These are phyloP conservation scores for Trichocladium uniseriatum DNA, from an alignment of 495 filamentous ascomycete species.

Conservation along the genomic window DNA sequence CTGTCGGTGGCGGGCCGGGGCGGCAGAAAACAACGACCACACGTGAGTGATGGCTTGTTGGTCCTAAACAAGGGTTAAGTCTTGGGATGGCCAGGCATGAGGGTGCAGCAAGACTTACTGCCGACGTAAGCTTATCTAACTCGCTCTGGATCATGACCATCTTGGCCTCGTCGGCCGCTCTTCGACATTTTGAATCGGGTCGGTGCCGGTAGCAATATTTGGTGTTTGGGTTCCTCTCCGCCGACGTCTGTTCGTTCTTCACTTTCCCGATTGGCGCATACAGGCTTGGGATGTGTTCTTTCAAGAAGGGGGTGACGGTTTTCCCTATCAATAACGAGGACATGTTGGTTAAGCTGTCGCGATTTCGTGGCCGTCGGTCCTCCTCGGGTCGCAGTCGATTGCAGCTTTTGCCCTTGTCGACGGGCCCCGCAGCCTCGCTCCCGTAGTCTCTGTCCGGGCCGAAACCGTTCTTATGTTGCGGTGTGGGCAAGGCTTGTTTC, in stretches of 20 bases:
- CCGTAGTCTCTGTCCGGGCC: slow-evolving; percentile 1
- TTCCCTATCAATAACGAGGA: slow-evolving; percentile 42
- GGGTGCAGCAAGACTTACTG: slow-evolving; percentile 27
- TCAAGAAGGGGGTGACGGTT: slow-evolving; percentile 70
- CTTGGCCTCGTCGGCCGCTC: slow-evolving; percentile 85
- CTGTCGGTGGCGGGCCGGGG: slow-evolving; percentile 84
- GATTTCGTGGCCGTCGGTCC: slow-evolving; percentile 25
- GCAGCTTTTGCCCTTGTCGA: slow-evolving; percentile 27
- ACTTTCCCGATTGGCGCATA: slow-evolving; percentile 60
- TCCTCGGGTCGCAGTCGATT: slow-evolving; percentile 34
- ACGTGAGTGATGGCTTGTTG: slow-evolving; percentile 92
- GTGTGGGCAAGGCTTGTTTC: slow-evolving; percentile 6
- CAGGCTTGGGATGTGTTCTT: slow-evolving; percentile 73
- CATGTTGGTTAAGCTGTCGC: slow-evolving; percentile 34
- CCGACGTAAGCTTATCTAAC: slow-evolving; percentile 68
- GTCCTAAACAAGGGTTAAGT: slow-evolving; percentile 9
- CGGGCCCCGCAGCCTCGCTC: neutral
- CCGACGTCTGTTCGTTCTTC: slow-evolving; percentile 30
- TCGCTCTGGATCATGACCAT: slow-evolving; percentile 91
- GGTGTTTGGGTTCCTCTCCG: slow-evolving; percentile 56
- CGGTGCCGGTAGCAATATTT: slow-evolving; percentile 94
- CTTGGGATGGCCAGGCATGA: neutral
- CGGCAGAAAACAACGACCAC: slow-evolving; percentile 95
- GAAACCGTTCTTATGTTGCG: slow-evolving; percentile 10
- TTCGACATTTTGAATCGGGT: slow-evolving; percentile 85